Percentiles rank a stretch among this genome's conserved stretches.
phyloP scores from a whole-genome alignment of 202 grass and related monocot genomes.

The Carex sylvatica region DNA sequence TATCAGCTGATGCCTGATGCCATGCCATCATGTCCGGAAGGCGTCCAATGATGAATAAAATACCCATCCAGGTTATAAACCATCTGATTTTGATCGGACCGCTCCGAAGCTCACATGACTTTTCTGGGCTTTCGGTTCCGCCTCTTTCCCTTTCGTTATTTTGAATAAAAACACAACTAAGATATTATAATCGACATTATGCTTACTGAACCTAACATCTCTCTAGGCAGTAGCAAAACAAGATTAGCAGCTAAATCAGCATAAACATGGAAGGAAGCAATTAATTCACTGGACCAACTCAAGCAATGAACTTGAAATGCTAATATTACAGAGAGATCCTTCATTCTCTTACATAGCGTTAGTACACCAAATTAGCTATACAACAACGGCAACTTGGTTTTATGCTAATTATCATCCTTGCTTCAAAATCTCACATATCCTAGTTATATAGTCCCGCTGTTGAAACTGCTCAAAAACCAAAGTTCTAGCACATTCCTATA shows the following conservation, averaged over 20 bases:
- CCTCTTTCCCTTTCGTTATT: background rate
- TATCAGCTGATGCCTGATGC: background rate
- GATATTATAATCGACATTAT: background rate
- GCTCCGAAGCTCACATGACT: background rate
- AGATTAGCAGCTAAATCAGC: background rate
- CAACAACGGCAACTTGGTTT: background rate
- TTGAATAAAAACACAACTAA: background rate
- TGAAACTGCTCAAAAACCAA: background rate
- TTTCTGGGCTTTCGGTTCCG: background rate
- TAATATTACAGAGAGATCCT: background rate
- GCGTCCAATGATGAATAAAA: background rate
- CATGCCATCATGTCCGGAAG: background rate
- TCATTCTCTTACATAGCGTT: background rate
- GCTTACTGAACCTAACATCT: background rate
- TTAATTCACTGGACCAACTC: background rate
- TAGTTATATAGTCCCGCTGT: background rate
- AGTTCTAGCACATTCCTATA: slow-evolving; percentile 9
- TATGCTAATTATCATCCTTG: background rate
- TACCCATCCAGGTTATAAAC: background rate
- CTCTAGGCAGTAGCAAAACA: background rate
- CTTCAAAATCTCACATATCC: background rate
- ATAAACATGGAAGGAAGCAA: background rate
- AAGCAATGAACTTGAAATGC: background rate
- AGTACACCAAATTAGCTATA: slow-evolving; percentile 9
- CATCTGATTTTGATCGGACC: background rate